These are phyloP conservation scores for Coix lacrymajobi DNA, from an alignment of 176 grass and related monocot genomes.

Conservation along the genomic window DNA sequence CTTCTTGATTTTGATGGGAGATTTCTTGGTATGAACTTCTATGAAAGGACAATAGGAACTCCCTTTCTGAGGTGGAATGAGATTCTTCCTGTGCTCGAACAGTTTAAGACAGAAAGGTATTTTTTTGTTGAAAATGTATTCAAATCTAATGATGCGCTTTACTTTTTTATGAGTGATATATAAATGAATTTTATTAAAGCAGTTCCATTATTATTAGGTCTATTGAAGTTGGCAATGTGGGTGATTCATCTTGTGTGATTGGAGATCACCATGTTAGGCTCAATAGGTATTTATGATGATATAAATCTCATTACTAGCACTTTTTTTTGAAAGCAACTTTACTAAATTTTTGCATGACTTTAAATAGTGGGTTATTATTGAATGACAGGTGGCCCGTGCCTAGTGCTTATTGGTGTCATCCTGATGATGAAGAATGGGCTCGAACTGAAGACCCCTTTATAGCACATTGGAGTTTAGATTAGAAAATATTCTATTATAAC, in stretches of 20 bases:
- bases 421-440: not conserved
- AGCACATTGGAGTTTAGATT: too few relatives aligned
- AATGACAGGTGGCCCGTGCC: not conserved
- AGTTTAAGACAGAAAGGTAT: not conserved
- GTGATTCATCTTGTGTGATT: not conserved
- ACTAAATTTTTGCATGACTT: not conserved
- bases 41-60: not conserved
- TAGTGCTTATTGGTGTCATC: not conserved
- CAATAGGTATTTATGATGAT: not conserved
- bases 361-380: not conserved
- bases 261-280: not conserved
- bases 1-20: conserved; percentile 10
- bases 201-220: not conserved
- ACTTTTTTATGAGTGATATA: not conserved
- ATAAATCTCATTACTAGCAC: not conserved
- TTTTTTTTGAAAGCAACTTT: too few relatives aligned
- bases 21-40: conserved; percentile 11
- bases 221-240: not conserved
- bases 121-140: not conserved
- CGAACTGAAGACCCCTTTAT: too few relatives aligned
- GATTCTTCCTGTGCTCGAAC: not conserved
- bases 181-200: not conserved
- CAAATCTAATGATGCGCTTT: not conserved
- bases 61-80: not conserved
- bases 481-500: too few relatives aligned